phyloP scores from a whole-genome alignment of 2,329 filamentous ascomycete genomes.

The Talaromyces sp. region DNA sequence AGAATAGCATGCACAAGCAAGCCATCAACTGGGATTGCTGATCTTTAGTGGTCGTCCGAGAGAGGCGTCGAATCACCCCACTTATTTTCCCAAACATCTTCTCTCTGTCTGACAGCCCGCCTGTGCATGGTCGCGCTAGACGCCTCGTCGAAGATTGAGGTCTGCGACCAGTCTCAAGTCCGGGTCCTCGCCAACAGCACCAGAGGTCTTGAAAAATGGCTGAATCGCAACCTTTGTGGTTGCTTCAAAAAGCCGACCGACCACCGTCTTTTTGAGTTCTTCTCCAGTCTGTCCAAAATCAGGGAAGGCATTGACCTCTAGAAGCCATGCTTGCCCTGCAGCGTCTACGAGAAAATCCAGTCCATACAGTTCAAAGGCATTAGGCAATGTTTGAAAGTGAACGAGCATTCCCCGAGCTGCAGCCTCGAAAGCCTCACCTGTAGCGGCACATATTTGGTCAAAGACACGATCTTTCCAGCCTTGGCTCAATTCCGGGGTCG shows the following conservation, averaged over 20 bases:
- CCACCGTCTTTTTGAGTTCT: slow-evolving; percentile 59
- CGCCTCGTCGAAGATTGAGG: slow-evolving; percentile 34
- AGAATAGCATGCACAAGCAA: background rate
- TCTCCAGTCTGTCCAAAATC: slow-evolving; percentile 90
- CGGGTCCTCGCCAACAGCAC: slow-evolving; percentile 16
- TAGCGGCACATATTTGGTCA: slow-evolving; percentile 65
- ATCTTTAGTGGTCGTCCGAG: background rate
- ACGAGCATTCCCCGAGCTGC: slow-evolving; percentile 77
- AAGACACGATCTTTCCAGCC: slow-evolving; percentile 60
- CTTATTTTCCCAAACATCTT: background rate
- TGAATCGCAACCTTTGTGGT: slow-evolving; percentile 62
- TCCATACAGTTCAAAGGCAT: slow-evolving; percentile 88
- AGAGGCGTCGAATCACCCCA: background rate
- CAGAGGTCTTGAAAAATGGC: slow-evolving; percentile 55
- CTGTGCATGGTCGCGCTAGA: background rate
- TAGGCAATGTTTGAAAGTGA: slow-evolving; percentile 84
- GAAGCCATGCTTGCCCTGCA: slow-evolving; percentile 60
- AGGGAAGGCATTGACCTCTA: slow-evolving; percentile 94
- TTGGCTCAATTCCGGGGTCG: slow-evolving; percentile 22
- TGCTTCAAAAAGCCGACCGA: slow-evolving; percentile 70
- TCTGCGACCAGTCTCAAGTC: slow-evolving; percentile 35
- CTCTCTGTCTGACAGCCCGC: background rate
- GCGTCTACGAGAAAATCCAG: slow-evolving; percentile 81
- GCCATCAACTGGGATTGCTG: background rate
- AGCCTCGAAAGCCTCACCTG: slow-evolving; percentile 76